These are phyloP conservation scores for Penicillium aurantiogriseum DNA, from an alignment of 2,329 filamentous ascomycete species.

Conservation along the genomic window DNA sequence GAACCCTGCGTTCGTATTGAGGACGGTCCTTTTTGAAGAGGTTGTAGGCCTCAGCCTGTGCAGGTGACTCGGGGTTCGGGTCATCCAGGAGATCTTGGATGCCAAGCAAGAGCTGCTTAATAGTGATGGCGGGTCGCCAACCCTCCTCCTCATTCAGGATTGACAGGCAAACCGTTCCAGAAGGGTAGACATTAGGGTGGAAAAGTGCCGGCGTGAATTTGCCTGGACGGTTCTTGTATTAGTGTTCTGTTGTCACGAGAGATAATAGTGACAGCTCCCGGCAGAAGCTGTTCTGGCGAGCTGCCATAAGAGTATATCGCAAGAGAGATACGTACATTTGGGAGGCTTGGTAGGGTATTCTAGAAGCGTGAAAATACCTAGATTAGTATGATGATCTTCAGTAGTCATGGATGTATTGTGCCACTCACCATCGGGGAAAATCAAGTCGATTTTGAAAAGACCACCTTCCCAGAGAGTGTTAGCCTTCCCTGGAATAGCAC, in stretches of 20 bases:
- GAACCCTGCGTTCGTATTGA: constrained; percentile 87
- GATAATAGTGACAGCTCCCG: not conserved
- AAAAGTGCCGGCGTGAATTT: constrained; percentile 96
- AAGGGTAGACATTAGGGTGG: constrained; percentile 98
- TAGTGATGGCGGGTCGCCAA: constrained; percentile 97
- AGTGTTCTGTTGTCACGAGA: not conserved
- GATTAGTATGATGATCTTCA: constrained; percentile 13
- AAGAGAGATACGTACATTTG: constrained; percentile 69
- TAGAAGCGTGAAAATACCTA: constrained; percentile 39
- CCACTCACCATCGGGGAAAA: constrained; percentile 82
- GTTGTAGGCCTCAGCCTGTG: constrained; percentile 96
- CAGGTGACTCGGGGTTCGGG: constrained; percentile 93
- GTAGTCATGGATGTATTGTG: constrained; percentile 6
- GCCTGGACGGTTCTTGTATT: constrained; percentile 54
- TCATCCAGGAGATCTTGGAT: constrained; percentile 96
- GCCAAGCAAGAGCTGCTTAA: constrained; percentile 94
- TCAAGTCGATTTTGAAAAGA: constrained; percentile 88
- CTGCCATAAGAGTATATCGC: not conserved
- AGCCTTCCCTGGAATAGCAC: constrained; percentile 90
- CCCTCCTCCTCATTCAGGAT: constrained; percentile 98
- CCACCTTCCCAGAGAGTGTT: constrained; percentile 99
- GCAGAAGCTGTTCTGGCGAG: not conserved
- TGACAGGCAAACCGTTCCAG: constrained; percentile 92
- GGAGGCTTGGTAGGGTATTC: constrained; percentile 98
- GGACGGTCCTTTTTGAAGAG: constrained; percentile 85